phyloP scores from a whole-genome alignment of 345 rosid species.

The Rubroshorea leprosula region DNA sequence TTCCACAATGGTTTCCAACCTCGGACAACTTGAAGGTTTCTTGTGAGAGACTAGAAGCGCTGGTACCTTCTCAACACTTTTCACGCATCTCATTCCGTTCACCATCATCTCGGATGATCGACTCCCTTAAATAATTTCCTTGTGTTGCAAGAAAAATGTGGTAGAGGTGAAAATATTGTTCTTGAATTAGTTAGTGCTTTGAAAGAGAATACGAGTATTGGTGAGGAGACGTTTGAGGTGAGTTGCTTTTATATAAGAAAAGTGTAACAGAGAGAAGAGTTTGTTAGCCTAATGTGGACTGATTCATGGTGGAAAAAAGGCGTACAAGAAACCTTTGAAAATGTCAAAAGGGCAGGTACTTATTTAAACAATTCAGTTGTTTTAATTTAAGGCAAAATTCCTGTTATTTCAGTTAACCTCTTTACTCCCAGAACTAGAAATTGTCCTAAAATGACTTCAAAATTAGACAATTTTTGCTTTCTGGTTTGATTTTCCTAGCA shows the following conservation, averaged over 20 bases:
- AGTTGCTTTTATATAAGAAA: background rate
- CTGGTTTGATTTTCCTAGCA: no score
- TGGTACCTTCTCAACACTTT: constrained; percentile 7
- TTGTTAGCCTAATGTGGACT: background rate
- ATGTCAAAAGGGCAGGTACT: background rate
- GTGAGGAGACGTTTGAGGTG: background rate
- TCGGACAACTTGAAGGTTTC: constrained; percentile 9
- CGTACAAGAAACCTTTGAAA: background rate
- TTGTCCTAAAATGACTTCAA: no score
- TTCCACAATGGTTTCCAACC: constrained; percentile 17
- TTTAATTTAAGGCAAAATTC: background rate
- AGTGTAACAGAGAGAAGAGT: background rate
- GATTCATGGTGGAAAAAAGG: background rate
- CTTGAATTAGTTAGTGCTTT: no score
- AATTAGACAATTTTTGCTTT: no score
- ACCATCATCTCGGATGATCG: background rate
- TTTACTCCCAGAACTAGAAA: no score
- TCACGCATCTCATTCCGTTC: background rate
- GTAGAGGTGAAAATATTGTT: no score
- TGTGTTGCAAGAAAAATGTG: background rate
- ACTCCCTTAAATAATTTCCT: background rate
- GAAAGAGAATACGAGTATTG: background rate
- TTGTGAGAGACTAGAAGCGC: background rate
- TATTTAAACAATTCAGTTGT: background rate
- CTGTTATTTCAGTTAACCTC: background rate